phyloP scores from a whole-genome alignment of 2,329 filamentous ascomycete species.

The Scedosporium minutisporum region DNA sequence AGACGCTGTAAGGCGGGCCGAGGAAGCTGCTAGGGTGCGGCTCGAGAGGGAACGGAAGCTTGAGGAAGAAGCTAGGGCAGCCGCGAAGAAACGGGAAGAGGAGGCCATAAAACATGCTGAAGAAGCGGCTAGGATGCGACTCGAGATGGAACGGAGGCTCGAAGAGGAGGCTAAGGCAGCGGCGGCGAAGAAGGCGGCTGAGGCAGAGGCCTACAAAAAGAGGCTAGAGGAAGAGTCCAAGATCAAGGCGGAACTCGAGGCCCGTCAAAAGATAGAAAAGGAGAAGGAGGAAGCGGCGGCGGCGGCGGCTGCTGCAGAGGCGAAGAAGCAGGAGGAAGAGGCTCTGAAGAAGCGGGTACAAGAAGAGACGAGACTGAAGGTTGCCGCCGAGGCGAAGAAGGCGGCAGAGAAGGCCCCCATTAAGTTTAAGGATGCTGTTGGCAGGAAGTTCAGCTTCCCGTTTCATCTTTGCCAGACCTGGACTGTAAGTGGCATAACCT shows the following conservation, averaged over 20 bases:
- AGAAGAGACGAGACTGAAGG: slow-evolving; percentile 41
- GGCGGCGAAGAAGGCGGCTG: slow-evolving; percentile 12
- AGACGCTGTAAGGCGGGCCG: slow-evolving; percentile 15
- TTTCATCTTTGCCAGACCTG: slow-evolving; percentile 78
- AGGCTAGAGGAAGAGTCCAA: slow-evolving; percentile 16
- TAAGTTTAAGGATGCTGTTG: slow-evolving; percentile 84
- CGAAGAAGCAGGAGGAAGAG: slow-evolving; percentile 41
- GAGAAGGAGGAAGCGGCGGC: slow-evolving; percentile 26
- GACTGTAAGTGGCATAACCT: slow-evolving; percentile 47
- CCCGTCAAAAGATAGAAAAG: slow-evolving; percentile 25
- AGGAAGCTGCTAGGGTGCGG: slow-evolving; percentile 10
- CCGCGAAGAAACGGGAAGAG: slow-evolving; percentile 27
- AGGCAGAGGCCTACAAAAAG: slow-evolving; percentile 14
- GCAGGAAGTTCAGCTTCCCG: slow-evolving; percentile 86
- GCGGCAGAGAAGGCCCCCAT: slow-evolving; percentile 61
- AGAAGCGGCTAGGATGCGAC: slow-evolving; percentile 22
- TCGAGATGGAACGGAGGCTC: background rate
- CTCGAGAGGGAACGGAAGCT: slow-evolving; percentile 23
- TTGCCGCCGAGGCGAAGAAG: slow-evolving; percentile 38
- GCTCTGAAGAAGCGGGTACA: slow-evolving; percentile 46
- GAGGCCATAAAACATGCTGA: slow-evolving; percentile 35
- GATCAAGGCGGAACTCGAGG: slow-evolving; percentile 28
- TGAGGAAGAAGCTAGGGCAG: slow-evolving; percentile 28
- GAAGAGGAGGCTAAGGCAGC: slow-evolving; percentile 23
- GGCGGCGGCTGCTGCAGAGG: slow-evolving; percentile 27